Base-by-base conservation (phyloP, 192 early-diverging fungal species). In the Backusella westeae region DNA sequence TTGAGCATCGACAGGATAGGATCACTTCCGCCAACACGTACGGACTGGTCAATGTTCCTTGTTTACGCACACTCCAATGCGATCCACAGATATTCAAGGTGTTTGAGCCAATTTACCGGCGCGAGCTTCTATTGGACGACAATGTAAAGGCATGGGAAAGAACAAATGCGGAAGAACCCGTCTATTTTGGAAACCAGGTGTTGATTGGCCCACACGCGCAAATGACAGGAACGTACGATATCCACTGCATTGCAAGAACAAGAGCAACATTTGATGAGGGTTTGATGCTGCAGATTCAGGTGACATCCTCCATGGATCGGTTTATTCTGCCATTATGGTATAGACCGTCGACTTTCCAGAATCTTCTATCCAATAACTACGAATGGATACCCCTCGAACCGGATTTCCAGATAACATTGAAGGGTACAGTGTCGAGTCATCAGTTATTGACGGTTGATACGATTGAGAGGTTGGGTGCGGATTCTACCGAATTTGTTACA, bases 261-360 rank as follows among this genome's bases (percentile, higher is more conserved):
- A 34, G 4, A n/a, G 34, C 65, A 3, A 32, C 67, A 8, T 10
- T n/a, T 21, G 12, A 67, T 29, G 29, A 32, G 1, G 66, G 74
- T 1, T 29, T 42, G 7, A 53, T 8, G 49, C 29, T 52, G 52
- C 65, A 34, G 39, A 21, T 38, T 26, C 34, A 76, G 23, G 35
- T 67, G 56, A 63, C 23, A 29, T 12, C 56, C n/a, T 26, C 26
- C 10, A 26, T 29, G 6, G 8, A 19, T 14, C 10, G 14, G 10
- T 76, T 38, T 70, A 21, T 76, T 3, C 8, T 76, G 5, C 75
- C 75, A 26, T 53, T 76, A 21, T 76, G 75, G 75, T 69, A 76
- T 15, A 76, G 56, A 69, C 75, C 75, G 14, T 70, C 75, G 0
- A 35, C 52, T 4, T 63, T 59, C 34, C n/a, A 35, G 52, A 41